These are phyloP conservation scores for Ogataea salicorniae DNA, from an alignment of 805 yeast species.

Conservation along the genomic window DNA sequence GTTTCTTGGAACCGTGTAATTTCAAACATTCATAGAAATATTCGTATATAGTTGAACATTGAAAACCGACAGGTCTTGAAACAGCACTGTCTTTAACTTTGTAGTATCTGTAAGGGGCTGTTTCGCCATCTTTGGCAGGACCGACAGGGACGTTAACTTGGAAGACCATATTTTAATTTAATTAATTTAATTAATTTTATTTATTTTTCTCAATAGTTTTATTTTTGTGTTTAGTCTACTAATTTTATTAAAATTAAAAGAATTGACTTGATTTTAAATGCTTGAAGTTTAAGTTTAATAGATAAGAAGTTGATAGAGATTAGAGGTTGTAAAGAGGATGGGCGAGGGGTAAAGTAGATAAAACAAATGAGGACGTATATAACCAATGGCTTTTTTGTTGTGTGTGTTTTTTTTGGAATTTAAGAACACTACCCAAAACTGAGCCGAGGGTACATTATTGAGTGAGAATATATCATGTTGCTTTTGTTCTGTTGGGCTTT, in stretches of 20 bases:
- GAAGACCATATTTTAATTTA: conserved; percentile 20
- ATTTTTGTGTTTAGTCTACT: not conserved
- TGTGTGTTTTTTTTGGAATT: too few species aligned
- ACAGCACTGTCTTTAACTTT: conserved; percentile 43
- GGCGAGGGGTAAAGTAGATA: too few species aligned
- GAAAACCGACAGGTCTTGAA: conserved; percentile 56
- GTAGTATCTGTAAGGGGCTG: conserved; percentile 73
- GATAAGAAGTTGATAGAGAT: too few species aligned
- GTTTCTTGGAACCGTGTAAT: conserved; percentile 46
- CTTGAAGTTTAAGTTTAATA: too few species aligned
- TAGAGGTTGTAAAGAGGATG: too few species aligned
- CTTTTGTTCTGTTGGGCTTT: not conserved
- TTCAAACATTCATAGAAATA: conserved; percentile 57
- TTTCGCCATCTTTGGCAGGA: conserved; percentile 67
- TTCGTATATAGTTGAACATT: conserved; percentile 67
- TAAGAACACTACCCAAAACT: not conserved
- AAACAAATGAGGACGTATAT: too few species aligned
- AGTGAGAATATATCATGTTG: not conserved
- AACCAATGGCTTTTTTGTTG: too few species aligned
- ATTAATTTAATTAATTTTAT: not conserved
- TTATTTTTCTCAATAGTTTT: not conserved
- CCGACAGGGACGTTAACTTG: conserved; percentile 57
- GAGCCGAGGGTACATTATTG: not conserved
- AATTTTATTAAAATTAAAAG: too few species aligned
- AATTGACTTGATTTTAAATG: too few species aligned